Base-by-base conservation (phyloP, 2,329 filamentous ascomycete genomes). In the Cadophora gregata region DNA sequence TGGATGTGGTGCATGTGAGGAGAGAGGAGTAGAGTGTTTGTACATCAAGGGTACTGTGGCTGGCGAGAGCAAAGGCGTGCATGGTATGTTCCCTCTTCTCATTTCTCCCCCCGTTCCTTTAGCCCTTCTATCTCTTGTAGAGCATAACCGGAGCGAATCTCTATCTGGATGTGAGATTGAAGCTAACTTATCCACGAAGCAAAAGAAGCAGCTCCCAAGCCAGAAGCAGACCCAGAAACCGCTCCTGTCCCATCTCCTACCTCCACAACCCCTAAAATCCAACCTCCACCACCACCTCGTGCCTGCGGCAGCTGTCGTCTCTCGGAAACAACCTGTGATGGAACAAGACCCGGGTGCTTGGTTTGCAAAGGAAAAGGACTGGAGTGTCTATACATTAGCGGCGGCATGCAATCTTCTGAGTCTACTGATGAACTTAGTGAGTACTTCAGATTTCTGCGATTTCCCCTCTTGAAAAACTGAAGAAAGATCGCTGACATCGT, bases 1-100 rank as follows among this genome's bases (percentile, higher is more conserved):
- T 29, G 29, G 59, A 31, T 62, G 59, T 38, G 24, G 27, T 8
- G n/a, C 16, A 3, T 62, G 59, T 51, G 29, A 16, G n/a, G 45
- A 50, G 59, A 48, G 47, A 21, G 45, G 27, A 19, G 9, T 62
- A n/a, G 59, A 62, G 9, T 62, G 59, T 51, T 16, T 62, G 59
- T 62, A 50, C 38, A 33, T 62, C 45, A 21, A 5, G 14, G 47
- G 59, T 7, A 19, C 5, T 4, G 25, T 3, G 25, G 12, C 5
- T 4, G 25, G 3, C 14, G 12, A 51, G 24, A 27, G 24, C 29
- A 27, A 29, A n/a, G 19, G 14, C 9, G 48, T 3, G 4, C 5
- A 53, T 31, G 16, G 50, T 53, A 31, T 31, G 50, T 31, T 31
- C 16, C 25, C 12, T 10, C 21, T 24, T 50, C 10, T 51, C 19